Base-by-base conservation (phyloP, 257 asterid genomes). In the Fraxinus americana region DNA sequence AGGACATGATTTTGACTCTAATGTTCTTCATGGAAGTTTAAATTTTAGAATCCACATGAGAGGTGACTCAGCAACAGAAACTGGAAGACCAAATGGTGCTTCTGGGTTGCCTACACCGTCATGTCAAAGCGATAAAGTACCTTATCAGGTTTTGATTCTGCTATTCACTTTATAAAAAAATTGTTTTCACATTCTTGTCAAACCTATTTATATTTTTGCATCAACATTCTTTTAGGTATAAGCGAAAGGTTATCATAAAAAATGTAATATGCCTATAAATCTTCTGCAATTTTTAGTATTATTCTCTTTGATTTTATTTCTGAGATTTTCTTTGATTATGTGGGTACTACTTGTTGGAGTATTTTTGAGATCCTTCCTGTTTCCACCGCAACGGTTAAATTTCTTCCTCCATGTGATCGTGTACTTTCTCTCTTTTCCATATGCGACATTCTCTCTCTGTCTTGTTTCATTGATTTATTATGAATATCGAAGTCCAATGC, bases 31-130 rank as follows among this genome's bases (percentile, higher is more conserved):
- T 11, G 93, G 96, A 86, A 90, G 91, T 82, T 82, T 93, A 77
- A 92, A 89, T 81, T 82, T 93, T 77, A 85, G 90, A 84, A 83
- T 90, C 68, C 95, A 82, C 81, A 85, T 90, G 86, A 87, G 90
- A 79, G 89, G 79, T 73, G 97, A 87, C 81, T 86, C 91, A 79
- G 83, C 83, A 38, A 29, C 45, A 78, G 97, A 86, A 73, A 67
- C 76, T 78, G 96, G 86, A 66, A 76, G 85, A 75, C 82, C 75
- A n/a, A 83, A 83, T 82, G 91, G 87, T 41, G 83, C 91, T 80
- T 77, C 73, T 72, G 90, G 82, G 34, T 81, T 78, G 6, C 84
- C 89, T 50, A 77, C 79, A 36, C 81, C 80, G 25, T 82, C 93
- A 19, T 76, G 83, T 74, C 91, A 92, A 80, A 86, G 79, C 71